Percentiles rank a stretch among this genome's conserved stretches.
phyloP scores from a whole-genome alignment of 139 green algal species.

The Parachlorella kessleri region DNA sequence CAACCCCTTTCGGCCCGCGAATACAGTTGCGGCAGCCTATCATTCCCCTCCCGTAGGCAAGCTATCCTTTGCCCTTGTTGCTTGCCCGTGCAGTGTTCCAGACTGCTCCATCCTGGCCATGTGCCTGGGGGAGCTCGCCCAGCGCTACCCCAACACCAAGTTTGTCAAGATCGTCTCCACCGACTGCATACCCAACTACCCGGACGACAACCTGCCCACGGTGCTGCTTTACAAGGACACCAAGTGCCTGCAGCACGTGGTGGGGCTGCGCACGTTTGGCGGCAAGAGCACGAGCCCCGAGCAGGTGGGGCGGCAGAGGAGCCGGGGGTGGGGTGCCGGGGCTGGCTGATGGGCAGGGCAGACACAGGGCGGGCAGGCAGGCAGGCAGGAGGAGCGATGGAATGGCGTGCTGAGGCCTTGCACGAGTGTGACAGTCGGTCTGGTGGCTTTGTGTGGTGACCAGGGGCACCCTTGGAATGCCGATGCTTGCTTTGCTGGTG shows the following conservation, averaged over 20 bases:
- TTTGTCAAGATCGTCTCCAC: constrained; percentile 87
- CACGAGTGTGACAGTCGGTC: not conserved
- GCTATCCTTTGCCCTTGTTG: too few relatives aligned
- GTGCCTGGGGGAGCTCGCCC: constrained; percentile 77
- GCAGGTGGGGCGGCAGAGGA: constrained; percentile 25
- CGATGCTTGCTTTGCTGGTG: too few relatives aligned
- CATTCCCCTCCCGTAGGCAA: too few relatives aligned
- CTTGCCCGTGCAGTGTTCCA: constrained; percentile 52
- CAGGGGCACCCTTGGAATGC: too few relatives aligned
- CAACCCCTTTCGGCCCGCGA: too few relatives aligned
- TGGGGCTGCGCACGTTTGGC: constrained; percentile 75
- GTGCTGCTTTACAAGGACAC: constrained; percentile 87
- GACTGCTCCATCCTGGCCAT: constrained; percentile 65
- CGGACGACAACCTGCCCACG: constrained; percentile 90
- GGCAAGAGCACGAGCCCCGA: constrained; percentile 72
- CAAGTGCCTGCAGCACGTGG: constrained; percentile 61
- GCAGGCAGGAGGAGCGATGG: too few relatives aligned
- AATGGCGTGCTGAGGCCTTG: too few relatives aligned
- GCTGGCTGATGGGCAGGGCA: not conserved
- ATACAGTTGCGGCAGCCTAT: too few relatives aligned
- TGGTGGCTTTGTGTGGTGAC: not conserved
- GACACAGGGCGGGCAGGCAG: too few relatives aligned
- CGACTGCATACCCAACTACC: constrained; percentile 71
- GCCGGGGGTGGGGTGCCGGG: not conserved
- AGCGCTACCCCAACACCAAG: constrained; percentile 78